Evolutionary conservation across 2,329 filamentous ascomycete genomes (phyloP).

Genomic region (Hymenoscyphus fructigenus): DNA sequence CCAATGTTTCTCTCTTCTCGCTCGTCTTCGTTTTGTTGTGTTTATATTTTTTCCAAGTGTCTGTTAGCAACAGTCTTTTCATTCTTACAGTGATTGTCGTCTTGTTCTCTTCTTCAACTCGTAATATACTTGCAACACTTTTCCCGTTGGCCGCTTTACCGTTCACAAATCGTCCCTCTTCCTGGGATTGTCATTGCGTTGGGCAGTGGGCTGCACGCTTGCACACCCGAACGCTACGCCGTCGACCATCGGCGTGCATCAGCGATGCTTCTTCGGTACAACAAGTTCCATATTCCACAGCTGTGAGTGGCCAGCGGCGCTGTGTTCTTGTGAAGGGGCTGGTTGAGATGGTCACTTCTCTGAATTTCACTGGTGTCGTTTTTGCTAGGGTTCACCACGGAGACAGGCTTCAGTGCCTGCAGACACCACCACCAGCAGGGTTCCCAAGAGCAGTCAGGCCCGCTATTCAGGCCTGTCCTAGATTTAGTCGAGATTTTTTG

Average conservation of each 20-base stretch:
- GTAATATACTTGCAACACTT: not conserved
- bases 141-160: not conserved
- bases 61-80: too few relatives aligned
- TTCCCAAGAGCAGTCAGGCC: not conserved
- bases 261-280: constrained; percentile 6
- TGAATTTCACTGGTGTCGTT: not conserved
- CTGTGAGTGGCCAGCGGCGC: not conserved
- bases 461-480: not conserved
- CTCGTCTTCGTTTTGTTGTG: too few relatives aligned
- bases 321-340: not conserved
- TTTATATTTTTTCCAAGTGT: too few relatives aligned
- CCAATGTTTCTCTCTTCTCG: too few relatives aligned
- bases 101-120: too few relatives aligned
- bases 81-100: too few relatives aligned
- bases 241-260: constrained; percentile 6
- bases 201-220: not conserved
- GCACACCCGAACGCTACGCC: constrained; percentile 14
- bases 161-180: not conserved
- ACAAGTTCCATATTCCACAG: not conserved
- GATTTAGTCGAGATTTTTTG: not conserved
- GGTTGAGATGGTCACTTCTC: not conserved
- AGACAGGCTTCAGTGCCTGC: not conserved
- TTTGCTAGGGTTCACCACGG: not conserved
- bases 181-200: not conserved
- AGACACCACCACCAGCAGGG: not conserved